Evolutionary conservation across 331 rosid species (phyloP).

Genomic region (Malus hybrid): DNA sequence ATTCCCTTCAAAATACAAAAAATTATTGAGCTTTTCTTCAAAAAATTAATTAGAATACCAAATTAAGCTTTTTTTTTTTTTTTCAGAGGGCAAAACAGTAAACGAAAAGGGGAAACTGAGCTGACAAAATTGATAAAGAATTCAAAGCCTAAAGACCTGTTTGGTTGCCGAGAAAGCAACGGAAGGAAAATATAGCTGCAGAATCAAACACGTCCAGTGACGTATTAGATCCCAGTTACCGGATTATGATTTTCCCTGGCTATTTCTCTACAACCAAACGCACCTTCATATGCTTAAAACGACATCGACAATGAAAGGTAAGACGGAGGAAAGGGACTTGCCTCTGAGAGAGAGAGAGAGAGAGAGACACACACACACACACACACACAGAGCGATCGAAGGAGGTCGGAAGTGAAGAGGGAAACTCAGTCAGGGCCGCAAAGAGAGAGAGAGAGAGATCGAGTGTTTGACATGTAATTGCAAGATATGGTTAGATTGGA

Average conservation of each 20-base stretch:
- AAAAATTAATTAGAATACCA: background rate
- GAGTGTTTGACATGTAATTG: background rate
- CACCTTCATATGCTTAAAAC: background rate
- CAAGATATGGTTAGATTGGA: background rate
- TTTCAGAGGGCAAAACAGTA: background rate
- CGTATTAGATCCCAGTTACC: conserved; percentile 3
- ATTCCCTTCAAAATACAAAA: background rate
- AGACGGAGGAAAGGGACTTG: background rate
- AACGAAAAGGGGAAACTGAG: background rate
- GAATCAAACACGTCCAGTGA: background rate
- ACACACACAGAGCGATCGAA: background rate
- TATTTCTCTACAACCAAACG: conserved; percentile 12
- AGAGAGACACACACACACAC: too few species aligned
- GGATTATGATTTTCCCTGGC: background rate
- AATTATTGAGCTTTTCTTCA: background rate
- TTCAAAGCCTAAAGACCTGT: conserved; percentile 15
- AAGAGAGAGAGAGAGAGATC: background rate
- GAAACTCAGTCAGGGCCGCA: background rate
- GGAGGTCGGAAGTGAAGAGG: background rate
- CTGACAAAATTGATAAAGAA: background rate
- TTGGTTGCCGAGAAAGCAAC: conserved; percentile 8
- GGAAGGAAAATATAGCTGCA: background rate
- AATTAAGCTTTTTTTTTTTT: background rate
- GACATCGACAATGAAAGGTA: conserved; percentile 11
- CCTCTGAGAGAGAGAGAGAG: conserved; percentile 17